Conservation (phyloP, 768 basidiomycete species). For the Rubroboletus pulcherrimus region DNA sequence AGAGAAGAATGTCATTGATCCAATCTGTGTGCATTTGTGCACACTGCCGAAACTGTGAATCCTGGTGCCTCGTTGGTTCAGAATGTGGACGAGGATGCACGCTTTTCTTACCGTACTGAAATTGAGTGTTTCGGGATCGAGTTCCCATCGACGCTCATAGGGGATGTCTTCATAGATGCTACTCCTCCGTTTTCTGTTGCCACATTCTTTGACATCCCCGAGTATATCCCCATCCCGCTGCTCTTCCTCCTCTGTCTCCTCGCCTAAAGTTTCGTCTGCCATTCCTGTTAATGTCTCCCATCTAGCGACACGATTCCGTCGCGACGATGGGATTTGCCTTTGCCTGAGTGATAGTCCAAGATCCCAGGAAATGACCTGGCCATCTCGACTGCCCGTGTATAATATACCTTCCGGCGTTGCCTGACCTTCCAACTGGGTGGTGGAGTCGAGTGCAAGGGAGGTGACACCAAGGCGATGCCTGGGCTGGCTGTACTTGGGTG, state of each 20-base stretch:
- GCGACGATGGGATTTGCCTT: constrained; percentile 33
- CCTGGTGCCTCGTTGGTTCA: constrained; percentile 31
- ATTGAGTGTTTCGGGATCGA: constrained; percentile 52
- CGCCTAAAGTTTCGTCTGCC: constrained; percentile 65
- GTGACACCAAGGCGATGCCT: constrained; percentile 84
- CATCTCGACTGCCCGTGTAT: constrained; percentile 88
- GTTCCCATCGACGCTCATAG: constrained; percentile 77
- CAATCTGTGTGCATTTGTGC: constrained; percentile 91
- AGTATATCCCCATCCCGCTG: constrained; percentile 73
- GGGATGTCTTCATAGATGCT: constrained; percentile 39
- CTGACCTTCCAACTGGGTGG: constrained; percentile 71
- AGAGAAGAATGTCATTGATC: constrained; percentile 92
- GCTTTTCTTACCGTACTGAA: constrained; percentile 44
- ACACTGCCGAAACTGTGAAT: constrained; percentile 76
- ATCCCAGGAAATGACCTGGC: constrained; percentile 86
- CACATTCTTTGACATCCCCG: constrained; percentile 58
- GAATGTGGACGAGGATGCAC: not conserved
- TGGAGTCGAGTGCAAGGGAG: constrained; percentile 81
- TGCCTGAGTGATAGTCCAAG: constrained; percentile 58
- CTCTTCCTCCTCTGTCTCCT: constrained; percentile 64
- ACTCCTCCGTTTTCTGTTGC: constrained; percentile 32
- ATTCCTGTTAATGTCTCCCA: constrained; percentile 89
- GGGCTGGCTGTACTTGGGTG: constrained; percentile 45
- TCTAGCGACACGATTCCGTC: constrained; percentile 33
- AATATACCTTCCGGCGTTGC: constrained; percentile 76